phyloP scores from a whole-genome alignment of 78 protist species.

The Pigoraptor vietnamica region DNA sequence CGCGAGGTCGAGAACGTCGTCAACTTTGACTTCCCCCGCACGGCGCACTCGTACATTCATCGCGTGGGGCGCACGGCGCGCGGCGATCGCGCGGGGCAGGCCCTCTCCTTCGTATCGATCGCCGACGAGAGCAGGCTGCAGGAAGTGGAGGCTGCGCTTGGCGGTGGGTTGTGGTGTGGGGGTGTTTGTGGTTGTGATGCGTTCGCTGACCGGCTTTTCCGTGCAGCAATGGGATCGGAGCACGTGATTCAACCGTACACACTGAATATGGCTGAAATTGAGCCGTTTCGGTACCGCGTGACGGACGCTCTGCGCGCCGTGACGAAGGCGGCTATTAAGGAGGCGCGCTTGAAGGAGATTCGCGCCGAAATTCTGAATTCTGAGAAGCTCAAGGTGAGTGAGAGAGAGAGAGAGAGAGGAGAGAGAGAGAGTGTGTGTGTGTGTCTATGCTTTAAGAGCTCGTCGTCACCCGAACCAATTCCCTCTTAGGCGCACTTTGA shows the following conservation, averaged over 20 bases:
- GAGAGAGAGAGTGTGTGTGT: neutral
- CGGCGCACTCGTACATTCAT: slow-evolving; percentile 25
- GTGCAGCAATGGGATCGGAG: neutral
- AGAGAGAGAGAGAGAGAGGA: neutral
- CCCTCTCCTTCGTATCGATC: neutral
- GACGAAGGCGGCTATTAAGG: slow-evolving; percentile 26
- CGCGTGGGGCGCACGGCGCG: slow-evolving; percentile 61
- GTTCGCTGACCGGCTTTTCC: neutral
- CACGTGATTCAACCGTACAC: neutral
- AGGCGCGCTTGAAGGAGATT: slow-evolving; percentile 59
- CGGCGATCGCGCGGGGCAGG: neutral
- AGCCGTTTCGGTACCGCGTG: slow-evolving; percentile 64
- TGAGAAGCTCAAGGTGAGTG: slow-evolving; percentile 26
- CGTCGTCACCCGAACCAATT: neutral
- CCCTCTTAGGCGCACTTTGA: slow-evolving; percentile 13
- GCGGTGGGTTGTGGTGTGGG: neutral
- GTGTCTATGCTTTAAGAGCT: neutral
- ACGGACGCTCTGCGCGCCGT: slow-evolving; percentile 41
- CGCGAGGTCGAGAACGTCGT: slow-evolving; percentile 67
- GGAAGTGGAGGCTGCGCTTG: neutral
- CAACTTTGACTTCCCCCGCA: slow-evolving; percentile 64
- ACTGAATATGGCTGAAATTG: slow-evolving; percentile 10
- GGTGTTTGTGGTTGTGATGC: too few relatives aligned
- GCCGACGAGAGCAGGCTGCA: neutral
- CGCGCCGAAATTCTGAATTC: slow-evolving; percentile 55